phyloP scores from a whole-genome alignment of 2,329 filamentous ascomycete genomes.

The Cucurbitaria berberidis region DNA sequence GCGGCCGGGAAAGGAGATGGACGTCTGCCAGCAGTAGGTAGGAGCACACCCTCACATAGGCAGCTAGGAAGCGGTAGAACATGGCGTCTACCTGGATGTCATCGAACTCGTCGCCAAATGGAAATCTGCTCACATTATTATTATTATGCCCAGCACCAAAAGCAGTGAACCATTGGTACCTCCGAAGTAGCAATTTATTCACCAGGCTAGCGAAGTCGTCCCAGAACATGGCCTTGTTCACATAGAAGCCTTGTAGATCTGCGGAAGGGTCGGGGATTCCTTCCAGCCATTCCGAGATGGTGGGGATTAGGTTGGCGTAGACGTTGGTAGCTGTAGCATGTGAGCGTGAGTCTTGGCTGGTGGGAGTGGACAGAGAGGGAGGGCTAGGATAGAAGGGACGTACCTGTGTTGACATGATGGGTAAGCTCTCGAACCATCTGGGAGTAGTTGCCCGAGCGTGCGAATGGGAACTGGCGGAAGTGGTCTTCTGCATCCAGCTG shows the following conservation, averaged over 20 bases:
- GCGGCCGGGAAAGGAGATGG: conserved; percentile 23
- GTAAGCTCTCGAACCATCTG: conserved; percentile 30
- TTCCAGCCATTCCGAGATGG: conserved; percentile 36
- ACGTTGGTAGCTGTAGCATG: conserved; percentile 17
- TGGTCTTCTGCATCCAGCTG: conserved; percentile 35
- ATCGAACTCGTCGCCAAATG: conserved; percentile 38
- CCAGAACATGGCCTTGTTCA: conserved; percentile 42
- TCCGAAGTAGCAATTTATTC: conserved; percentile 34
- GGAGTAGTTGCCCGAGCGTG: conserved; percentile 20
- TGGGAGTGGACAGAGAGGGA: not conserved
- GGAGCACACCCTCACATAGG: conserved; percentile 37
- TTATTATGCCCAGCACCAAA: conserved; percentile 13
- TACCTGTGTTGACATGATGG: conserved; percentile 36
- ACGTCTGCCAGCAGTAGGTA: conserved; percentile 36
- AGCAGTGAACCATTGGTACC: conserved; percentile 27
- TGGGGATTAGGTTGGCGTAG: conserved; percentile 32
- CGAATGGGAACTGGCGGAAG: conserved; percentile 43
- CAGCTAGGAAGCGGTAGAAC: conserved; percentile 35
- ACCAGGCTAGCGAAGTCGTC: conserved; percentile 40
- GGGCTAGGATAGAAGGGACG: conserved; percentile 4
- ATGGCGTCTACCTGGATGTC: conserved; percentile 31
- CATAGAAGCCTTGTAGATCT: conserved; percentile 31
- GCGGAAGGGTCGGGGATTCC: conserved; percentile 30
- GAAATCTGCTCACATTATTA: conserved; percentile 30
- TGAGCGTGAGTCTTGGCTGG: conserved; percentile 16